A percentile compares a stretch with the other conserved stretches of the same genome.
Conservation (phyloP, 139 green algal species). For the Desmodesmus armatus region DNA sequence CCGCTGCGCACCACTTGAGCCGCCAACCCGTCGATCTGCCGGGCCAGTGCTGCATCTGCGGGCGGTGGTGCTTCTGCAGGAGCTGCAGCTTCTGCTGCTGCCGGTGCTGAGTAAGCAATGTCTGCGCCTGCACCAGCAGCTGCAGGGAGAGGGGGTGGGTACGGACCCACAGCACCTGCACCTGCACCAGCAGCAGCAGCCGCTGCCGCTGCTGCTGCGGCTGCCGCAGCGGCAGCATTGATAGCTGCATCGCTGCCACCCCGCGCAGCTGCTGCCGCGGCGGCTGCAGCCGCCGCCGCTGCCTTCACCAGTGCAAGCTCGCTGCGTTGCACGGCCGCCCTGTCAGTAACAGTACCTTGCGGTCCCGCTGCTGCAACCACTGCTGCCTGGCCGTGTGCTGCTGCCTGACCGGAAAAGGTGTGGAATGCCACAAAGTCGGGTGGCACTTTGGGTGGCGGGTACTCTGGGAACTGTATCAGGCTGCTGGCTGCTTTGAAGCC, state of each 20-base stretch:
- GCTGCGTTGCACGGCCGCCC: too few species aligned
- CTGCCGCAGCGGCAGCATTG: slow-evolving; percentile 17
- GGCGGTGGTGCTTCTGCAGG: background rate
- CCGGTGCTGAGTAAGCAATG: background rate
- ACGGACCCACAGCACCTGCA: too few species aligned
- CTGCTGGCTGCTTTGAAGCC: slow-evolving; percentile 25
- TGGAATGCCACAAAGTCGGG: slow-evolving; percentile 50
- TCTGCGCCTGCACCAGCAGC: background rate
- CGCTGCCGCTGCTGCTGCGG: slow-evolving; percentile 44
- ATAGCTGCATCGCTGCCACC: background rate
- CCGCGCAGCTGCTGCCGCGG: background rate
- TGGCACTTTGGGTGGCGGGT: slow-evolving; percentile 52
- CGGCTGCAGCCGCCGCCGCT: background rate
- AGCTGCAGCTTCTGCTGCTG: background rate
- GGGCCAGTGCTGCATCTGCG: slow-evolving; percentile 2
- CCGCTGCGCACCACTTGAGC: slow-evolving; percentile 89
- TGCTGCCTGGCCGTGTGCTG: background rate
- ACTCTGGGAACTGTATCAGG: slow-evolving; percentile 27
- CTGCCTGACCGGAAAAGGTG: slow-evolving; percentile 37
- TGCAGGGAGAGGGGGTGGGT: too few species aligned
- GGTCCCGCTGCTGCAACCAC: background rate
- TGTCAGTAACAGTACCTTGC: too few species aligned
- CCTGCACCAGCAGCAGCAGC: slow-evolving; percentile 21
- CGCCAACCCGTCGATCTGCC: slow-evolving; percentile 80
- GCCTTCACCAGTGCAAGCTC: background rate